Conservation (phyloP, 768 basidiomycete species). For the Agaricus blazei region DNA sequence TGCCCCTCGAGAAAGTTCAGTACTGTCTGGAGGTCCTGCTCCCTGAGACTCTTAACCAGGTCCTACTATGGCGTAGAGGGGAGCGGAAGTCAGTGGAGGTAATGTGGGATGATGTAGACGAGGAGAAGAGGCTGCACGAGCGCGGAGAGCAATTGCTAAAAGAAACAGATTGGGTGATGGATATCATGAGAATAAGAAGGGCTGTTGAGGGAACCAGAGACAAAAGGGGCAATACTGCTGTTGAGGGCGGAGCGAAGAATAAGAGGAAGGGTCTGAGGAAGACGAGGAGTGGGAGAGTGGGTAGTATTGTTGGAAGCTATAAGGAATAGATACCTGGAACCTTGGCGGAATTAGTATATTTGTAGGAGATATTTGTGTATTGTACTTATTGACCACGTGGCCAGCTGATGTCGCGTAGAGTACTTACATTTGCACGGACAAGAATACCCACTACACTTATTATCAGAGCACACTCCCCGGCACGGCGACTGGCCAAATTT, state of each 20-base stretch:
- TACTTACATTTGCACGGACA: too few species aligned
- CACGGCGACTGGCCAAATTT: too few species aligned
- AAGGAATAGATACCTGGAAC: not conserved
- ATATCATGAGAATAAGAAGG: conserved; percentile 44
- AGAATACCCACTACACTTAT: too few species aligned
- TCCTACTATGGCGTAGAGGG: conserved; percentile 69
- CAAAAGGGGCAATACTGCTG: conserved; percentile 8
- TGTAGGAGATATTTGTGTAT: not conserved
- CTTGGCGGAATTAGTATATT: not conserved
- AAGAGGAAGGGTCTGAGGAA: conserved; percentile 9
- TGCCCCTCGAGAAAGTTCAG: conserved; percentile 46
- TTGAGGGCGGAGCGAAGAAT: not conserved
- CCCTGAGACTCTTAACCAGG: conserved; percentile 65
- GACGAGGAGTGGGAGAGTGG: conserved; percentile 8
- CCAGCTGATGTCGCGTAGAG: not conserved
- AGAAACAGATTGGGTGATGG: conserved; percentile 68
- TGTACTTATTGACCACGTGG: not conserved
- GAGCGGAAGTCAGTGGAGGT: conserved; percentile 46
- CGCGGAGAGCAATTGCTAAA: conserved; percentile 40
- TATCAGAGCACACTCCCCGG: too few species aligned
- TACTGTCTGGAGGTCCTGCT: conserved; percentile 71
- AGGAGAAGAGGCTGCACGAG: conserved; percentile 52
- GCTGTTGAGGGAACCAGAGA: conserved; percentile 14
- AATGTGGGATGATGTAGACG: conserved; percentile 33
- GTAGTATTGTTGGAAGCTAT: conserved; percentile 8